Evolutionary conservation across 768 basidiomycete genomes (phyloP).

Genomic region (Lactarius sanguifluus): DNA sequence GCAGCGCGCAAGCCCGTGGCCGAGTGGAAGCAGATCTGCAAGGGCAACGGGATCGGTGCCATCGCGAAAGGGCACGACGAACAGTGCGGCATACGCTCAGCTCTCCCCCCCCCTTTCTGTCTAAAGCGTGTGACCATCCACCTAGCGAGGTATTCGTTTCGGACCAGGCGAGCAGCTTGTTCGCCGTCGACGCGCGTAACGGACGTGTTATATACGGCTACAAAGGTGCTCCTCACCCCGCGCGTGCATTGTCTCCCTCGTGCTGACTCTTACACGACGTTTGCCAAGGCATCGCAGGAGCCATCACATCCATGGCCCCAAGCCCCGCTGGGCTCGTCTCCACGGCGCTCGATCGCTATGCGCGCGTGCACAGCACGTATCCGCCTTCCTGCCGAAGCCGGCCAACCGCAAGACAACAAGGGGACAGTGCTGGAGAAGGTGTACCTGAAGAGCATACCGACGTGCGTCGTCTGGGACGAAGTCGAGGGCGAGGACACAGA

Average conservation of each 20-base stretch:
- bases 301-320: constrained; percentile 62
- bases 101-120: constrained; percentile 1
- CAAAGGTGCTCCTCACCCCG: constrained; percentile 46
- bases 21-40: constrained; percentile 61
- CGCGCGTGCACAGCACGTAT: constrained; percentile 64
- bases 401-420: constrained; percentile 54
- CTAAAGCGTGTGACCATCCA: background rate
- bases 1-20: constrained; percentile 64
- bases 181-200: constrained; percentile 66
- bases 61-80: constrained; percentile 60
- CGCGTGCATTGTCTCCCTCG: background rate
- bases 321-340: constrained; percentile 58
- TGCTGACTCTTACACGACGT: background rate
- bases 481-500: constrained; percentile 19
- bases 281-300: constrained; percentile 62
- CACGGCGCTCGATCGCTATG: constrained; percentile 64
- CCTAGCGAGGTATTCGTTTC: constrained; percentile 67
- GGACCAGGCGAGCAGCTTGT: constrained; percentile 64
- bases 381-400: constrained; percentile 48
- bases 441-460: constrained; percentile 63
- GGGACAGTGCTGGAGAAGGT: constrained; percentile 63
- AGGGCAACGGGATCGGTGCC: constrained; percentile 58
- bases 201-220: constrained; percentile 66
- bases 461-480: constrained; percentile 63
- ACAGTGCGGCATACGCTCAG: constrained; percentile 49